phyloP scores from a whole-genome alignment of 2,329 filamentous ascomycete genomes.

The Aspergillus tanneri region DNA sequence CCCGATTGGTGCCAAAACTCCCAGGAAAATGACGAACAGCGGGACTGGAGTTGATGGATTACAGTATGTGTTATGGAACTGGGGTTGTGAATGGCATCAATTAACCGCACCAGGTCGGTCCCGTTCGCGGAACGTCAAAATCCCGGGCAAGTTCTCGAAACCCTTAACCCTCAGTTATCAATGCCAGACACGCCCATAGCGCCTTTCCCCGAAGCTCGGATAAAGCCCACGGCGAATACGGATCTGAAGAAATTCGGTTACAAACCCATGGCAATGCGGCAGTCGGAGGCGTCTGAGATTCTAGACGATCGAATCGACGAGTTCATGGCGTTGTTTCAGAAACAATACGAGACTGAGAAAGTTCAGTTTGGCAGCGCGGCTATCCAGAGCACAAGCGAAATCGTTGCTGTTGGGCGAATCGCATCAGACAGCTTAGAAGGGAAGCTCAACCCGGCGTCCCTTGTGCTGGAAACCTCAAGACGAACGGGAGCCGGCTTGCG shows the following conservation, averaged over 20 bases:
- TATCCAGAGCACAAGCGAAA: constrained; percentile 76
- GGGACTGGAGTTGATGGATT: constrained; percentile 26
- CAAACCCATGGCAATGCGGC: constrained; percentile 91
- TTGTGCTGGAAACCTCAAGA: constrained; percentile 85
- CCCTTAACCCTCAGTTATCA: constrained; percentile 73
- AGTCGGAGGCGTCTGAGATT: constrained; percentile 87
- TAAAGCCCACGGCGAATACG: constrained; percentile 81
- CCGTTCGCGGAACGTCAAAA: constrained; percentile 75
- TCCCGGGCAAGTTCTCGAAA: constrained; percentile 76
- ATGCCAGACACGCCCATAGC: constrained; percentile 68
- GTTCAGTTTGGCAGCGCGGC: constrained; percentile 83
- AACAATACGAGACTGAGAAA: constrained; percentile 73
- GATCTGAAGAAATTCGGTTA: constrained; percentile 90
- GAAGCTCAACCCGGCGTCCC: constrained; percentile 77
- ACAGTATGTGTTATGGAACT: constrained; percentile 35
- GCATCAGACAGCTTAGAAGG: constrained; percentile 83
- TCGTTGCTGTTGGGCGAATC: constrained; percentile 88
- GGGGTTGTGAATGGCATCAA: not conserved
- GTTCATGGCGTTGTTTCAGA: constrained; percentile 71
- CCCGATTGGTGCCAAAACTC: constrained; percentile 46
- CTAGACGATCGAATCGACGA: constrained; percentile 94
- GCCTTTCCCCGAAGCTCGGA: constrained; percentile 70
- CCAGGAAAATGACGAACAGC: constrained; percentile 36
- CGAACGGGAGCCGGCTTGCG: constrained; percentile 78
- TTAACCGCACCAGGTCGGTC: constrained; percentile 47